These are phyloP conservation scores for Leishmania gerbilli DNA, from an alignment of 208 protist genomes.

Conservation along the genomic window DNA sequence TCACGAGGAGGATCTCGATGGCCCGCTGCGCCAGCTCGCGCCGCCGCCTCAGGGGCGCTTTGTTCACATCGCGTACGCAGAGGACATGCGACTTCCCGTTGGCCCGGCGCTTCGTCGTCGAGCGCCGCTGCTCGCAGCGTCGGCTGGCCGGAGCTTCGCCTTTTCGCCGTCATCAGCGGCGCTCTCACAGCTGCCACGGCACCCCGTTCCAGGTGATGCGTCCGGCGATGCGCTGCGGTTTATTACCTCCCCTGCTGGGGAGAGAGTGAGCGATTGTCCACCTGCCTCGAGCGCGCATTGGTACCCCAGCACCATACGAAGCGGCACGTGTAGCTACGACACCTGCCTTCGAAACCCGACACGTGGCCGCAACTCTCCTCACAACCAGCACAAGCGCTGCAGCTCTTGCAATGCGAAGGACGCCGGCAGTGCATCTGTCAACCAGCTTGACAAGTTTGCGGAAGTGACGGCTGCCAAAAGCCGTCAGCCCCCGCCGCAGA, in stretches of 20 bases:
- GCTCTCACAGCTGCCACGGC: slow-evolving; percentile 3
- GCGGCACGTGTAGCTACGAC: not conserved
- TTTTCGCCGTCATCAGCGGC: slow-evolving; percentile 1
- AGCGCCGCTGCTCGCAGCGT: not conserved
- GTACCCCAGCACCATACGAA: not conserved
- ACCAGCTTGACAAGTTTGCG: not conserved
- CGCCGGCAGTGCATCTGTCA: not conserved
- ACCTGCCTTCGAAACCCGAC: not conserved
- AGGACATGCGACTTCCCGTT: not conserved
- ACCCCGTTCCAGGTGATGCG: not conserved
- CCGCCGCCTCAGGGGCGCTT: slow-evolving; percentile 24
- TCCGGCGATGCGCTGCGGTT: not conserved
- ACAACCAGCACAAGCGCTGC: not conserved
- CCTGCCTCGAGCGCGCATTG: not conserved
- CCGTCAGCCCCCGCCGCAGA: not conserved
- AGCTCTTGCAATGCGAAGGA: not conserved
- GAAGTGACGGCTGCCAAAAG: not conserved
- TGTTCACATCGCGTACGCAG: slow-evolving; percentile 21
- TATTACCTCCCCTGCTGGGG: not conserved
- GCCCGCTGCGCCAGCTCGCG: slow-evolving; percentile 27
- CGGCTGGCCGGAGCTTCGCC: not conserved
- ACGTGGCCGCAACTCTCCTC: too few relatives aligned
- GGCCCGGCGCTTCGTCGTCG: not conserved
- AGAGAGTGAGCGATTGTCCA: not conserved
- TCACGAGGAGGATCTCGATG: slow-evolving; percentile 14